Conservation (phyloP, 805 yeast species). For the Cyberlindnera nakhonratchasimensis region DNA sequence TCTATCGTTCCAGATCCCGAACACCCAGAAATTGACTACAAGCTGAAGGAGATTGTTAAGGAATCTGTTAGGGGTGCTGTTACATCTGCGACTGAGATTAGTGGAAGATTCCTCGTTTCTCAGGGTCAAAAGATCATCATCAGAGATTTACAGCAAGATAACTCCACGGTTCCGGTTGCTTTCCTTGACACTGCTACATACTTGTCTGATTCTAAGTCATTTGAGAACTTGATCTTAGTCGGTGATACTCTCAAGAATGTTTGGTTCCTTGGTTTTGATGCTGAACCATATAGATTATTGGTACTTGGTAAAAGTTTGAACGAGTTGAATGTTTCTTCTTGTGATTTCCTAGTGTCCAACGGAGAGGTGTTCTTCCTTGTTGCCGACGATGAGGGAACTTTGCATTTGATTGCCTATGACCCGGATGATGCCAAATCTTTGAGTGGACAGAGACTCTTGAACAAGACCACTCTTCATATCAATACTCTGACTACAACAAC, state of each 20-base stretch:
- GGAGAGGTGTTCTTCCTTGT: constrained; percentile 63
- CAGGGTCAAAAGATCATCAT: constrained; percentile 83
- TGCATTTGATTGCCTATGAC: constrained; percentile 80
- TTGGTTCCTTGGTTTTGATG: constrained; percentile 85
- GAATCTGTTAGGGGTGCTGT: constrained; percentile 85
- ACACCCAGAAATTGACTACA: constrained; percentile 76
- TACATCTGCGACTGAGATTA: constrained; percentile 68
- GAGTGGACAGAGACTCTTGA: constrained; percentile 73
- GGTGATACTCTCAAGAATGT: constrained; percentile 80
- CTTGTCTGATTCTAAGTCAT: constrained; percentile 73
- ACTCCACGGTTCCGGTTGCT: constrained; percentile 88
- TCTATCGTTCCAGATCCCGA: constrained; percentile 89
- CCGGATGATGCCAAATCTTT: constrained; percentile 86
- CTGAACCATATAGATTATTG: constrained; percentile 89
- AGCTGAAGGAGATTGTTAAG: constrained; percentile 64
- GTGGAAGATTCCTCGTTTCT: constrained; percentile 77
- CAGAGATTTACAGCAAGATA: constrained; percentile 81
- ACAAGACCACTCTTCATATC: constrained; percentile 65
- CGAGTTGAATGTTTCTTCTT: constrained; percentile 56
- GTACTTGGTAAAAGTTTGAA: constrained; percentile 71
- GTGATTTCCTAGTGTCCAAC: constrained; percentile 74
- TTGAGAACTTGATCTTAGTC: constrained; percentile 75
- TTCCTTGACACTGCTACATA: constrained; percentile 83
- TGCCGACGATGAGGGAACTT: constrained; percentile 61
- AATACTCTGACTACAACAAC: constrained; percentile 59